Evolutionary conservation across 208 protist genomes (phyloP), one percentile per base, ranked within the genome.

Genomic region (Trypanosoma melophagium): DNA sequence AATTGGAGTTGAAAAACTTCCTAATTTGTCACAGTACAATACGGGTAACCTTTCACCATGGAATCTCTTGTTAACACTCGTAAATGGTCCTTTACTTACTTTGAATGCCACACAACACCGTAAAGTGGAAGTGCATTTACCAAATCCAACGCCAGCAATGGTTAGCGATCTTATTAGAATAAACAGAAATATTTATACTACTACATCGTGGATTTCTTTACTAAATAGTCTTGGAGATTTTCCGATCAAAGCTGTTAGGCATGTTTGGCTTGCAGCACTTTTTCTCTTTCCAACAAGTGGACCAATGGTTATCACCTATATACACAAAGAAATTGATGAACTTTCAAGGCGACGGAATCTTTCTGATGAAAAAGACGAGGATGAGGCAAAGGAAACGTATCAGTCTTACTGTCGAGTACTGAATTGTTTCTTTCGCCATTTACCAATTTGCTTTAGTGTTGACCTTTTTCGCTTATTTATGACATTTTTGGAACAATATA

Each of bases 371-470:
- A n/a, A 38, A 7, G 76, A 84, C 16, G 84, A 89, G 60, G 68
- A 82, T 50, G 84, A 92, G 41, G 83, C 80, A 13, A 83, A 83
- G 49, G 68, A 79, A 25, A 67, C 81, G 17, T 90, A 87, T 72
- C 71, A 66, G 41, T 77, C 75, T n/a, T 82, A 81, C 49, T 76
- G 92, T 51, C 69, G 90, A 16, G 35, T 96, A 5, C 64, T 96
- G 16, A 93, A 93, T 68, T 71, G 66, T 22, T 96, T 96, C 56
- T 90, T 84, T 53, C 82, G 86, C 16, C 90, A 96, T 68, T 77
- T 96, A n/a, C 81, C 79, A 22, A 49, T 90, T 0, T 78, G 74
- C 50, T 90, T 83, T 66, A 87, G 77, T 56, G 81, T 84, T 57
- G 71, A 89, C 28, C 73, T 93, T 16, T 96, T 93, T 83, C 74